Conservation (phyloP, 2,329 filamentous ascomycete species). For the Metarhizium humberi region DNA sequence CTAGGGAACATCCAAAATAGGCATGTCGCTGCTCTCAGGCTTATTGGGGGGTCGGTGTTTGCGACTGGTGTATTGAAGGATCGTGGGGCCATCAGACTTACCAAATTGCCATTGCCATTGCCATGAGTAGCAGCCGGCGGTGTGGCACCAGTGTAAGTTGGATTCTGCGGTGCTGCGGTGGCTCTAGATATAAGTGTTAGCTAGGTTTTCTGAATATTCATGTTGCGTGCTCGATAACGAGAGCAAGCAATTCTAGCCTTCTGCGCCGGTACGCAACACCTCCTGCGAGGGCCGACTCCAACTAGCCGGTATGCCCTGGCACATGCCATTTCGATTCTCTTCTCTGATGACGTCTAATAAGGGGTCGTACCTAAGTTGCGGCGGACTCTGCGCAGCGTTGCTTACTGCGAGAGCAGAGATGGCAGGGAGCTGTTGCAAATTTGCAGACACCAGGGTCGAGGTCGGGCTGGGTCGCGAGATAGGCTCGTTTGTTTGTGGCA, state of each 20-base stretch:
- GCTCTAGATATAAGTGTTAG: constrained; percentile 9
- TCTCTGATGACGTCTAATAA: background rate
- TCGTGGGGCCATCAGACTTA: constrained; percentile 17
- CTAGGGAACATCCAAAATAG: background rate
- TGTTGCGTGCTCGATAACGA: background rate
- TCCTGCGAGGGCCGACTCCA: too few relatives aligned
- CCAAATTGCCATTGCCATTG: constrained; percentile 29
- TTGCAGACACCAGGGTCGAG: constrained; percentile 34
- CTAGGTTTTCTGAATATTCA: background rate
- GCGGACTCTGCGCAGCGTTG: constrained; percentile 28
- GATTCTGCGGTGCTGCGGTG: constrained; percentile 11
- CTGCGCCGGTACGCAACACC: too few relatives aligned
- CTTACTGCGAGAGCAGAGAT: constrained; percentile 35
- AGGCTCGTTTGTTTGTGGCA: constrained; percentile 33
- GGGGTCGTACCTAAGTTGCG: constrained; percentile 36
- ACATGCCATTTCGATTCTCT: background rate
- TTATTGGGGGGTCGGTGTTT: background rate
- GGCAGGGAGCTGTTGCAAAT: constrained; percentile 33
- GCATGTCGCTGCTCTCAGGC: background rate
- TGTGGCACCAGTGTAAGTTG: constrained; percentile 22
- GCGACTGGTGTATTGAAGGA: background rate
- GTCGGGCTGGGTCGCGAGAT: constrained; percentile 41
- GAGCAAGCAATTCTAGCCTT: background rate
- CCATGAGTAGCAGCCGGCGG: constrained; percentile 31
- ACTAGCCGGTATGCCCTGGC: background rate